phyloP scores from a whole-genome alignment of 176 grass and related monocot species.

The Hordeum marinum region DNA sequence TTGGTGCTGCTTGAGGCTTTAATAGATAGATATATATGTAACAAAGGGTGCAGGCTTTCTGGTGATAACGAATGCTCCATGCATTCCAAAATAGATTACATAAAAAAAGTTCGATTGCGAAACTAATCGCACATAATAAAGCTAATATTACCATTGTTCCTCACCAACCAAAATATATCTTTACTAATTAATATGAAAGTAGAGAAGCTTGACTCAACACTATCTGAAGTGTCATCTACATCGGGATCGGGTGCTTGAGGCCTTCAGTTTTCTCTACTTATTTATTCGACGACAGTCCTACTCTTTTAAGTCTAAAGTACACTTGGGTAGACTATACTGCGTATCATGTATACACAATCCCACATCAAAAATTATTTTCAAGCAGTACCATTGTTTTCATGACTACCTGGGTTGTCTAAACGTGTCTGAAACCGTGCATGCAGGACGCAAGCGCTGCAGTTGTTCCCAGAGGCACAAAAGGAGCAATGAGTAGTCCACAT shows the following conservation, averaged over 20 bases:
- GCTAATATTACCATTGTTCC: not conserved
- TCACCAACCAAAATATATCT: not conserved
- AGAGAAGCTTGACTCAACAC: not conserved
- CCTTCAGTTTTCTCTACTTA: not conserved
- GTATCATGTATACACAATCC: not conserved
- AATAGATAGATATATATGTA: not conserved
- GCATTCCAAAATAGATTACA: not conserved
- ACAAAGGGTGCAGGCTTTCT: not conserved
- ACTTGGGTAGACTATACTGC: not conserved
- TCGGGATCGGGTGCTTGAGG: not conserved
- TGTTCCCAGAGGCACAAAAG: slow-evolving; percentile 52
- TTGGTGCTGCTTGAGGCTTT: not conserved
- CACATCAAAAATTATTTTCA: not conserved
- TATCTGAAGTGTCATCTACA: not conserved
- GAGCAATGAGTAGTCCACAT: slow-evolving; percentile 49
- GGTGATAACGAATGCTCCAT: not conserved
- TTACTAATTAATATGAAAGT: not conserved
- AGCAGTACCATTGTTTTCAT: not conserved
- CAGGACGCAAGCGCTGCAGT: slow-evolving; percentile 60
- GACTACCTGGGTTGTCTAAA: not conserved
- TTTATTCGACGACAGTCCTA: not conserved
- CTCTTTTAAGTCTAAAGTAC: not conserved
- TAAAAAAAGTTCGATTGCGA: not conserved
- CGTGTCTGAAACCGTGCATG: slow-evolving; percentile 8
- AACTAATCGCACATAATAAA: not conserved